phyloP scores from a whole-genome alignment of 129 eudicot species.

The Lactuca saligna region DNA sequence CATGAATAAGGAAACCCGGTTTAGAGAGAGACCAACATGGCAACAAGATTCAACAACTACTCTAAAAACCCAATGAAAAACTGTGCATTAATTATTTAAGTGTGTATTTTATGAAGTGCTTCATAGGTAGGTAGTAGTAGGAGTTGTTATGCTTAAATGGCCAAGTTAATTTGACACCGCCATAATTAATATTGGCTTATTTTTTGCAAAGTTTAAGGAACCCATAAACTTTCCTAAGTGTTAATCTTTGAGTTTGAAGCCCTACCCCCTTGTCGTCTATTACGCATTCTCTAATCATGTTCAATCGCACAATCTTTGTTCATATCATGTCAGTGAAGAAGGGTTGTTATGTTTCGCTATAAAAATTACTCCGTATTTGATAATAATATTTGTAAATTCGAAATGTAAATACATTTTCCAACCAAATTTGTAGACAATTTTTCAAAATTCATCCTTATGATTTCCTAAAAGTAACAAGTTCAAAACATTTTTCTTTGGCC shows the following conservation, averaged over 20 bases:
- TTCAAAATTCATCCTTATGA: no score
- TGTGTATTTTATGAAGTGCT: neutral
- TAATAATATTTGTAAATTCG: no score
- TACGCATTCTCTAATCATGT: neutral
- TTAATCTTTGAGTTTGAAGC: constrained; percentile 42
- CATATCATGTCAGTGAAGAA: no score
- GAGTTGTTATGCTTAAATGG: constrained; percentile 26
- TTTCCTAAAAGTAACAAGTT: no score
- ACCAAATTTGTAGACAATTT: no score
- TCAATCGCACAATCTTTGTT: no score
- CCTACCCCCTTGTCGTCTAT: constrained; percentile 21
- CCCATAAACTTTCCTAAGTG: constrained; percentile 20
- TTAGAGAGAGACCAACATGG: constrained; percentile 44
- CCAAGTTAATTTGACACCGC: constrained; percentile 17
- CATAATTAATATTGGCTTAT: constrained; percentile 22
- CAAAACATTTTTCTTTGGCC: no score
- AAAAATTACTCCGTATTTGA: no score
- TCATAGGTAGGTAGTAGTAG: constrained; percentile 46
- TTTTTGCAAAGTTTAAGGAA: constrained; percentile 53
- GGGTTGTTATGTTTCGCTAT: no score
- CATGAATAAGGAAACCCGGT: constrained; percentile 51
- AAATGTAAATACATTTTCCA: no score
- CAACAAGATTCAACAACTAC: constrained; percentile 57
- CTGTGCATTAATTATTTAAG: constrained; percentile 15
- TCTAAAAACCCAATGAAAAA: constrained; percentile 38